Evolutionary conservation across 192 early-diverging fungal species (phyloP).

Genomic region (Coemansia sp.): DNA sequence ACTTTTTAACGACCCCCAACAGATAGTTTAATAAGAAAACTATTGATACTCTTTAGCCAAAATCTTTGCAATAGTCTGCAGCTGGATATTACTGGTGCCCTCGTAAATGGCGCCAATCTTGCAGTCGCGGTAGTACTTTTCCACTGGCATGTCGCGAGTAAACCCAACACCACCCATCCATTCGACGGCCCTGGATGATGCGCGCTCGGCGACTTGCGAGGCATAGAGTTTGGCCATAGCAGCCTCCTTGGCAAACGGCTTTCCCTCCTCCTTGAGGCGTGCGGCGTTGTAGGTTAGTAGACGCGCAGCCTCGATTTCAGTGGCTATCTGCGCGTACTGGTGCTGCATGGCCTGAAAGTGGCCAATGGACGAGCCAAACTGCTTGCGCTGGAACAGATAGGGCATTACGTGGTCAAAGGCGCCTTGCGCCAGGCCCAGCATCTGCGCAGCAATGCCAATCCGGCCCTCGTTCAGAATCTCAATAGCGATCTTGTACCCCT

Average conservation of each 20-base stretch:
- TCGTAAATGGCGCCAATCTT: slow-evolving; percentile 98
- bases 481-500: slow-evolving; percentile 98
- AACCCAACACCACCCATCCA: slow-evolving; percentile 99
- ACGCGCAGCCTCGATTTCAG: slow-evolving; percentile 94
- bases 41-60: slow-evolving; percentile 37
- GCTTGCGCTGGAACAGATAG: slow-evolving; percentile 93
- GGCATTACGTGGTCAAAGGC: slow-evolving; percentile 82
- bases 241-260: slow-evolving; percentile 90
- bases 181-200: slow-evolving; percentile 87
- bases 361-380: slow-evolving; percentile 81
- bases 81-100: slow-evolving; percentile 93
- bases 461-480: slow-evolving; percentile 98
- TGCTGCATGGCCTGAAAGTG: slow-evolving; percentile 87
- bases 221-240: slow-evolving; percentile 98
- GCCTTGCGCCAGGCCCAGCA: slow-evolving; percentile 96
- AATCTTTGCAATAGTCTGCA: slow-evolving; percentile 85
- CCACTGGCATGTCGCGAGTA: slow-evolving; percentile 83
- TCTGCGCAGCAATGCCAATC: slow-evolving; percentile 97
- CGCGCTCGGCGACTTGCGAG: slow-evolving; percentile 89
- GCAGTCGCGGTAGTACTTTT: slow-evolving; percentile 95
- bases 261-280: slow-evolving; percentile 88
- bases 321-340: slow-evolving; percentile 80
- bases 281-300: slow-evolving; percentile 97
- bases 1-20: too few species aligned
- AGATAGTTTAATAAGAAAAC: not conserved